Evolutionary conservation across 2,329 filamentous ascomycete genomes (phyloP).

Genomic region (Thermothelomyces thermophilus): DNA sequence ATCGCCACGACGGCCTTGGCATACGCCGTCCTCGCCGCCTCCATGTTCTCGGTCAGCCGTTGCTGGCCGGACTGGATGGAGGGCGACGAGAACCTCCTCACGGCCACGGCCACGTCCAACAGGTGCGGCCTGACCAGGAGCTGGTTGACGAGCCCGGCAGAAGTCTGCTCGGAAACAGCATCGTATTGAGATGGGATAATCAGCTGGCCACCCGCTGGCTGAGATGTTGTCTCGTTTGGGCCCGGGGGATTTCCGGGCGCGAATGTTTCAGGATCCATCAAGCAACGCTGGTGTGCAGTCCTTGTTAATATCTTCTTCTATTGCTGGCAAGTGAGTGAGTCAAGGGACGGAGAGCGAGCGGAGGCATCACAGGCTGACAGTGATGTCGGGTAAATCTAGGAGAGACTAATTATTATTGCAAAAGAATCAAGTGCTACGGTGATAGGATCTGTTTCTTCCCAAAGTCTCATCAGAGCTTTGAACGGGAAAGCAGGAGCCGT

Average conservation of each 20-base stretch:
- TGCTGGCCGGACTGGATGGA: slow-evolving; percentile 14
- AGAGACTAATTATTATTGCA: neutral
- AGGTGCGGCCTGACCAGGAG: neutral
- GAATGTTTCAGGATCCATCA: slow-evolving; percentile 8
- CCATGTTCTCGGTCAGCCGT: slow-evolving; percentile 9
- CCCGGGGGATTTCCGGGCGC: neutral
- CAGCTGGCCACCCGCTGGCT: neutral
- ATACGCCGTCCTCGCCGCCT: slow-evolving; percentile 20
- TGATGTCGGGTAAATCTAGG: neutral
- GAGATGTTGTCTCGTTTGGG: neutral
- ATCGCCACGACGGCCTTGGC: slow-evolving; percentile 20
- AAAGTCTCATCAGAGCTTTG: too few relatives aligned
- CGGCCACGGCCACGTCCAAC: slow-evolving; percentile 14
- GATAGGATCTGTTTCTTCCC: too few relatives aligned
- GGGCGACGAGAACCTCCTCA: slow-evolving; percentile 25
- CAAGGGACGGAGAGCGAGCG: neutral
- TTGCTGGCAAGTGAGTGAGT: too few relatives aligned
- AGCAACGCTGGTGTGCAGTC: too few relatives aligned
- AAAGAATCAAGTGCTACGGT: too few relatives aligned
- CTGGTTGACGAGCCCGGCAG: neutral
- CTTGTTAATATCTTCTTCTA: too few relatives aligned
- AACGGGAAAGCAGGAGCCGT: too few relatives aligned
- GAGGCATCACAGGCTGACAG: neutral
- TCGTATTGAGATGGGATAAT: slow-evolving; percentile 6
- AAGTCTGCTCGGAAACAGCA: slow-evolving; percentile 1